Evolutionary conservation across 345 rosid genomes (phyloP).

Genomic region (Eucalyptus sp.): DNA sequence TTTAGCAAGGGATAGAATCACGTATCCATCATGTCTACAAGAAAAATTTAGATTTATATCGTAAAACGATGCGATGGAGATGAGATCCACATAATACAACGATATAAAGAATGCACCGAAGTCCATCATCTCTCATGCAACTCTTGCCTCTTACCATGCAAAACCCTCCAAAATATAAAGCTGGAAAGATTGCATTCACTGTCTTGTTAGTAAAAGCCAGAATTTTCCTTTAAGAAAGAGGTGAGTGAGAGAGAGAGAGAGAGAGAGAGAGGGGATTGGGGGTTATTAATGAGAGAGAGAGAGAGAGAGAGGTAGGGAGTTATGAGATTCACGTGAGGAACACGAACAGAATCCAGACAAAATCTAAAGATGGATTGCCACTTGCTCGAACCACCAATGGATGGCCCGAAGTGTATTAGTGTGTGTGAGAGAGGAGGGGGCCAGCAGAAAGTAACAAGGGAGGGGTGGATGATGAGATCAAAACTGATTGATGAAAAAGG

Average conservation of each 20-base stretch:
- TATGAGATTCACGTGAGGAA: slow-evolving; percentile 2
- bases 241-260: background rate
- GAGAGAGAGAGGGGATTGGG: background rate
- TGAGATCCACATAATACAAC: background rate
- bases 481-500: background rate
- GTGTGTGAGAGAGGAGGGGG: background rate
- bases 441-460: background rate
- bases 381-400: background rate
- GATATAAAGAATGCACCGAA: background rate
- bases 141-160: background rate
- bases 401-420: background rate
- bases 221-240: background rate
- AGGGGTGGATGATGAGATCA: background rate
- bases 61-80: background rate
- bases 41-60: background rate
- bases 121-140: background rate
- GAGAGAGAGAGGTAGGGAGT: background rate
- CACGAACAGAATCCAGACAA: background rate
- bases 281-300: background rate
- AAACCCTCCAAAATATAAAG: background rate
- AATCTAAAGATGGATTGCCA: background rate
- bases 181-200: background rate
- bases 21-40: background rate
- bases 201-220: background rate
- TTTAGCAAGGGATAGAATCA: background rate